Evolutionary conservation across 192 early-diverging fungal species (phyloP).

Genomic region (Neocallimastix lanati): DNA sequence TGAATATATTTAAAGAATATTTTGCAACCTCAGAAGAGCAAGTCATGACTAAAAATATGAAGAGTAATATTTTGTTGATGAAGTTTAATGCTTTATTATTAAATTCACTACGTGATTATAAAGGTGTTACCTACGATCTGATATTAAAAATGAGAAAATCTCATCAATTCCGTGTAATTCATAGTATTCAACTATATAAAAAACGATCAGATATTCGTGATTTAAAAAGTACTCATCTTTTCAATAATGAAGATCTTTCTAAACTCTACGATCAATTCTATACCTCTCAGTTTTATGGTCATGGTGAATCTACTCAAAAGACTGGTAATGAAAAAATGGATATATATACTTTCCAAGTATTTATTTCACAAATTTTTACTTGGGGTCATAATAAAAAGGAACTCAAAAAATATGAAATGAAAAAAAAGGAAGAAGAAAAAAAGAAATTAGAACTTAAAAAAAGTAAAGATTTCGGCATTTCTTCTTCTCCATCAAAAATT

Average conservation of each 20-base stretch:
- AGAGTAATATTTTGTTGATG: constrained; percentile 68
- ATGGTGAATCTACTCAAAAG: not conserved
- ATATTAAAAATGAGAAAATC: constrained; percentile 63
- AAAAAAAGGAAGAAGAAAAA: constrained; percentile 8
- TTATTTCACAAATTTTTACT: not conserved
- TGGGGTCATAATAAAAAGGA: not conserved
- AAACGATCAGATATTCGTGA: not conserved
- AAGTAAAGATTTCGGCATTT: too few species aligned
- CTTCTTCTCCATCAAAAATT: too few species aligned
- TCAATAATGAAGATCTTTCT: not conserved
- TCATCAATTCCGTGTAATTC: constrained; percentile 75
- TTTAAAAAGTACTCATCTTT: not conserved
- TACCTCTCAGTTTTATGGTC: not conserved
- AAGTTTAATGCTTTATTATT: constrained; percentile 59
- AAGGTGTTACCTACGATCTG: constrained; percentile 49
- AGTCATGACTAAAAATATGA: constrained; percentile 34
- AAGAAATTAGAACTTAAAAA: not conserved
- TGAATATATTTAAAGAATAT: constrained; percentile 72
- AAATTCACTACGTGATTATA: constrained; percentile 87
- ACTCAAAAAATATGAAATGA: not conserved
- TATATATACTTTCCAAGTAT: not conserved
- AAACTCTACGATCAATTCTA: not conserved
- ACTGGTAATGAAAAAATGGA: not conserved
- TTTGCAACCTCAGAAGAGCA: constrained; percentile 64
- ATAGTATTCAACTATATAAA: not conserved